A percentile compares a stretch with the other conserved stretches of the same genome.
Conservation (phyloP, 805 yeast genomes). For the Teunomyces kruisii region DNA sequence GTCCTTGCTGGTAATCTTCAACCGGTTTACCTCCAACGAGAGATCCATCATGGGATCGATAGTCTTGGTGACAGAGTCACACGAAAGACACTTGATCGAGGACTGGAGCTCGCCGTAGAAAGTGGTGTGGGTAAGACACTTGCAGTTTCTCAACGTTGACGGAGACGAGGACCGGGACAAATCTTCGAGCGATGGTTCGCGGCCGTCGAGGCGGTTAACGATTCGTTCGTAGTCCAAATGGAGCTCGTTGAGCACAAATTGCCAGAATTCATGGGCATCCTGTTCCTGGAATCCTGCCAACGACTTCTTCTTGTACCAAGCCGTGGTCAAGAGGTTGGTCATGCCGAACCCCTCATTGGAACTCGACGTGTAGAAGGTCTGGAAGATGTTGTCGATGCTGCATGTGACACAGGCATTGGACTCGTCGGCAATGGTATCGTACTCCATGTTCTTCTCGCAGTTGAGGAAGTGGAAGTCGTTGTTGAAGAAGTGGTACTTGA, state of each 20-base stretch:
- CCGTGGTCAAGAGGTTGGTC: constrained; percentile 73
- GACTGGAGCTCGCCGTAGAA: constrained; percentile 85
- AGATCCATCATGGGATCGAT: constrained; percentile 89
- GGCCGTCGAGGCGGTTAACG: constrained; percentile 7
- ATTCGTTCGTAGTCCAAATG: constrained; percentile 49
- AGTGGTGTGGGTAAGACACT: constrained; percentile 78
- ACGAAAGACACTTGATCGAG: constrained; percentile 70
- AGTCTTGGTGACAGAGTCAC: constrained; percentile 64
- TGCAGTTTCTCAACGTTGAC: constrained; percentile 40
- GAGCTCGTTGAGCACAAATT: constrained; percentile 80
- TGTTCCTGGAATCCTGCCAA: constrained; percentile 96
- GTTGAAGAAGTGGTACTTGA: constrained; percentile 72
- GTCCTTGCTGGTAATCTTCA: constrained; percentile 18
- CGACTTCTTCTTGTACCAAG: constrained; percentile 82
- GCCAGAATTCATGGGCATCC: constrained; percentile 98
- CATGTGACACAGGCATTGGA: constrained; percentile 71
- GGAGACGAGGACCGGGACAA: neutral
- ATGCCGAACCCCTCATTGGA: constrained; percentile 74
- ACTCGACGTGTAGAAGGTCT: constrained; percentile 67
- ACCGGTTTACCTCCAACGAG: constrained; percentile 64
- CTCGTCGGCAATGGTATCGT: constrained; percentile 25
- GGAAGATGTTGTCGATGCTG: constrained; percentile 75
- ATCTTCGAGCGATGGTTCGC: neutral
- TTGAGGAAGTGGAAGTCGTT: constrained; percentile 62
- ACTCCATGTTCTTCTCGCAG: constrained; percentile 39